Percentiles rank a stretch among this genome's conserved stretches.
These are phyloP conservation scores for Taphrina flavorubra DNA, from an alignment of 1,139 yeast genomes.

Conservation along the genomic window DNA sequence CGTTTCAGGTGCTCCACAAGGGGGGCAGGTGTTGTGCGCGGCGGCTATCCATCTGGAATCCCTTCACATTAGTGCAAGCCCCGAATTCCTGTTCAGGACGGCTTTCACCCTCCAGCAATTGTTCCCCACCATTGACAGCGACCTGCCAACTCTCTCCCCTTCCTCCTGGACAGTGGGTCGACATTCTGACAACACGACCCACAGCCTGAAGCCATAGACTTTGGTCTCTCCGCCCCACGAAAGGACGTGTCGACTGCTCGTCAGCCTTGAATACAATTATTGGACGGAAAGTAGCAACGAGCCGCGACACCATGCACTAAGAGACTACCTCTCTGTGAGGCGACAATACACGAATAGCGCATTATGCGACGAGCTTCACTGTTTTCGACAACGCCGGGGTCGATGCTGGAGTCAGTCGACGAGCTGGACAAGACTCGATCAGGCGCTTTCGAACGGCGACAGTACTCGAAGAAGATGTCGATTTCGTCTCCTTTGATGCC, in stretches of 20 bases:
- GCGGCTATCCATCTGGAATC: not conserved
- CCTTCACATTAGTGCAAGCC: not conserved
- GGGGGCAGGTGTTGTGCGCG: too few relatives aligned
- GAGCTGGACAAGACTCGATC: not conserved
- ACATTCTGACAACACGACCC: constrained; percentile 5
- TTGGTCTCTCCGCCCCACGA: too few relatives aligned
- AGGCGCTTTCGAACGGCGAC: constrained; percentile 1
- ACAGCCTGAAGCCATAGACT: not conserved
- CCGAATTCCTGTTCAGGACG: constrained; percentile 7
- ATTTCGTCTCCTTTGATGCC: constrained; percentile 10
- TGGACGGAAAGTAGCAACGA: not conserved
- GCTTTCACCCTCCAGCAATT: constrained; percentile 3
- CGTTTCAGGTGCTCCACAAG: not conserved
- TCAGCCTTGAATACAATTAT: too few relatives aligned
- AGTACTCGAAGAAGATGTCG: not conserved
- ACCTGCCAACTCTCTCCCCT: not conserved
- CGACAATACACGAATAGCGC: not conserved
- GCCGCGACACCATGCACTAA: not conserved
- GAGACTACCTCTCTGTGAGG: not conserved
- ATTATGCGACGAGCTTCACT: constrained; percentile 1
- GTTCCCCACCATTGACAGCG: constrained; percentile 13
- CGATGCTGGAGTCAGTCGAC: not conserved
- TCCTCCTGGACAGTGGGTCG: not conserved
- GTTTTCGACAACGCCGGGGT: constrained; percentile 1
- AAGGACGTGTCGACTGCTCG: too few relatives aligned